These are phyloP conservation scores for Plantago major DNA, from an alignment of 257 asterid species.

Conservation along the genomic window DNA sequence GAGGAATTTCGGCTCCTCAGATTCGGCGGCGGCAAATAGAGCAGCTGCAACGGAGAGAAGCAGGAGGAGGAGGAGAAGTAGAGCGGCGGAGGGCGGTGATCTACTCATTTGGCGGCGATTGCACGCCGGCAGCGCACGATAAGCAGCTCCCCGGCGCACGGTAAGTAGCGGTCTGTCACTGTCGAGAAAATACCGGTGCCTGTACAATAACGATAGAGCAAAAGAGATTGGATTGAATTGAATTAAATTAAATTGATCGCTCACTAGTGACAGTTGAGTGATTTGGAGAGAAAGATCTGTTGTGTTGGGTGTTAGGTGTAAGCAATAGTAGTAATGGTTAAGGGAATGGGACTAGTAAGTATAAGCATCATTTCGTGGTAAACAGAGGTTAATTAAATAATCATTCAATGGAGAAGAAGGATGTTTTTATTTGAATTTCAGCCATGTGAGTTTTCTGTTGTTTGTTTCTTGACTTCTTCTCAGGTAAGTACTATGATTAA, in stretches of 20 bases:
- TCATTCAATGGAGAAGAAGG: too few species aligned
- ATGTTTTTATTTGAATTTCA: too few species aligned
- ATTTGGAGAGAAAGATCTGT: too few species aligned
- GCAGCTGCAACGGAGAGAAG: background rate
- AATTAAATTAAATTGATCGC: slow-evolving; percentile 13
- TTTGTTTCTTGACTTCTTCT: too few species aligned
- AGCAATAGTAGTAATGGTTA: too few species aligned
- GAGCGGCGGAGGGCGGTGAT: slow-evolving; percentile 28
- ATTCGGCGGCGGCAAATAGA: background rate
- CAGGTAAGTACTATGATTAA: too few species aligned
- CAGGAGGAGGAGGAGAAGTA: slow-evolving; percentile 19
- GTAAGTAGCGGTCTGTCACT: slow-evolving; percentile 31
- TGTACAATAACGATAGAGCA: slow-evolving; percentile 25
- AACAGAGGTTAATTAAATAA: too few species aligned
- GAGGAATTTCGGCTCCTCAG: slow-evolving; percentile 35
- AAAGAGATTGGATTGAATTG: background rate
- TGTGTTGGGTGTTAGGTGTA: too few species aligned
- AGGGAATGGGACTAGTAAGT: too few species aligned
- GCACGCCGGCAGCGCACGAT: slow-evolving; percentile 62
- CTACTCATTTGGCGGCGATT: slow-evolving; percentile 46
- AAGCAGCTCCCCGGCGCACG: slow-evolving; percentile 35
- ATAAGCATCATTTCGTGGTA: too few species aligned
- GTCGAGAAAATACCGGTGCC: slow-evolving; percentile 13
- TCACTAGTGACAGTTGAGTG: background rate
- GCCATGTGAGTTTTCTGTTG: too few species aligned